Conservation (phyloP, 164 flowering plant species). For the Cinnamomum chago region DNA sequence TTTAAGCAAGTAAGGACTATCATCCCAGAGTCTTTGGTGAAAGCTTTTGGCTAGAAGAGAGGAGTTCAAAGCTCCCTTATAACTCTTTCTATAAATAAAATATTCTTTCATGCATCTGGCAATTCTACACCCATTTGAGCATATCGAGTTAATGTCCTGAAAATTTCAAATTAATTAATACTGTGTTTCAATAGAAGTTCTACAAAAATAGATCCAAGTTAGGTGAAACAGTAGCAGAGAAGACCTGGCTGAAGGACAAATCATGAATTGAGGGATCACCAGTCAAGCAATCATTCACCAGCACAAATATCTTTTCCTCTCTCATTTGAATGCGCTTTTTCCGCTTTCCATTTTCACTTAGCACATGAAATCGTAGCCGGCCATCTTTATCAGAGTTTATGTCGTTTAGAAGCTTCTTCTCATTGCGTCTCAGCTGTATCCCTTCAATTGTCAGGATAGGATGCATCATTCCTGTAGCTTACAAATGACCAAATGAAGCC, state of each 20-base stretch:
- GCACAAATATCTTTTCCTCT: slow-evolving; percentile 92
- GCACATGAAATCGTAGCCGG: slow-evolving; percentile 81
- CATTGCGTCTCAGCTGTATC: slow-evolving; percentile 97
- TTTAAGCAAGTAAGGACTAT: slow-evolving; percentile 85
- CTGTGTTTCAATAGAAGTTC: background rate
- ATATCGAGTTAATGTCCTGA: slow-evolving; percentile 83
- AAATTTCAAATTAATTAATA: slow-evolving; percentile 4
- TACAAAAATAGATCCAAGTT: background rate
- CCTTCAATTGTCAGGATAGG: slow-evolving; percentile 55
- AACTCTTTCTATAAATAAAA: slow-evolving; percentile 67
- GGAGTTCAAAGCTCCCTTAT: slow-evolving; percentile 68
- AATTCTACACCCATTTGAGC: slow-evolving; percentile 85
- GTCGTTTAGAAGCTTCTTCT: slow-evolving; percentile 92
- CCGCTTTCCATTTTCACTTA: slow-evolving; percentile 71
- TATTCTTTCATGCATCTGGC: slow-evolving; percentile 96
- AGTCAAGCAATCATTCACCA: slow-evolving; percentile 91
- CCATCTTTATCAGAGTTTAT: slow-evolving; percentile 76
- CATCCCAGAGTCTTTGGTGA: slow-evolving; percentile 91
- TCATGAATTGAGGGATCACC: slow-evolving; percentile 91
- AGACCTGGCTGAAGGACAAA: slow-evolving; percentile 85
- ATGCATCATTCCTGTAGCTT: slow-evolving; percentile 15
- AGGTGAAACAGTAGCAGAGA: background rate
- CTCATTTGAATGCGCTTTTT: slow-evolving; percentile 92
- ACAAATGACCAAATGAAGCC: background rate
- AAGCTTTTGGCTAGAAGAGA: slow-evolving; percentile 74